phyloP scores from a whole-genome alignment of 345 rosid genomes.

The Brassica rapa region DNA sequence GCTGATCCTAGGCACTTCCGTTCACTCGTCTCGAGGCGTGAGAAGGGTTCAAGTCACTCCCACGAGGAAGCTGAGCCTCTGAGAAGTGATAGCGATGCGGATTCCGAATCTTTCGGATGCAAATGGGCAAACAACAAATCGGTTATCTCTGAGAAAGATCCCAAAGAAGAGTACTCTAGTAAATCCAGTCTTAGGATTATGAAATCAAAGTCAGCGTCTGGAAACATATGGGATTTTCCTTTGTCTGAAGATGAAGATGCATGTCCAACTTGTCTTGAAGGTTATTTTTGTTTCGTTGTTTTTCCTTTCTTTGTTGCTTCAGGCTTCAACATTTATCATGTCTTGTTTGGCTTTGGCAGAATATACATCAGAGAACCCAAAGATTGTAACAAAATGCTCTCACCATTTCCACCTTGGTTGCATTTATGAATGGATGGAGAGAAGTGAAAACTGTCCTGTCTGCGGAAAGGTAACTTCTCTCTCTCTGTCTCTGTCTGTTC shows the following conservation, averaged over 20 bases:
- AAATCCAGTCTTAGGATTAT: conserved; percentile 60
- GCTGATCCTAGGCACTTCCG: conserved; percentile 66
- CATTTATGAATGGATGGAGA: conserved; percentile 99
- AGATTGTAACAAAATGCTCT: conserved; percentile 82
- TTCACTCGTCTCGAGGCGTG: conserved; percentile 61
- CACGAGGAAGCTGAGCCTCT: conserved; percentile 82
- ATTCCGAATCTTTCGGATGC: conserved; percentile 60
- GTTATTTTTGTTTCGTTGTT: conserved; percentile 8
- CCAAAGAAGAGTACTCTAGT: conserved; percentile 54
- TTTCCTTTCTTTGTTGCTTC: not conserved
- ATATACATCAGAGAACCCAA: conserved; percentile 90
- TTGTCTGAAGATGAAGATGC: conserved; percentile 85
- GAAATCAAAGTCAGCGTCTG: conserved; percentile 56
- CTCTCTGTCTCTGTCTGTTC: not conserved
- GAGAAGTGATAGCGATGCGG: conserved; percentile 57
- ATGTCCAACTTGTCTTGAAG: conserved; percentile 98
- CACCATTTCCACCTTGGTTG: conserved; percentile 99
- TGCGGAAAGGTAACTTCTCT: conserved; percentile 81
- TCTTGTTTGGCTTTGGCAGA: conserved; percentile 50
- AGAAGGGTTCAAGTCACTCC: conserved; percentile 86
- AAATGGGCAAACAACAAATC: conserved; percentile 61
- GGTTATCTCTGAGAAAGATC: conserved; percentile 58
- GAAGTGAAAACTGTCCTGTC: conserved; percentile 96
- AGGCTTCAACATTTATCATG: not conserved
- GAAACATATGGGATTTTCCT: conserved; percentile 47